These are phyloP conservation scores for Penicillium coprophilum DNA, from an alignment of 495 filamentous ascomycete species.

Conservation along the genomic window DNA sequence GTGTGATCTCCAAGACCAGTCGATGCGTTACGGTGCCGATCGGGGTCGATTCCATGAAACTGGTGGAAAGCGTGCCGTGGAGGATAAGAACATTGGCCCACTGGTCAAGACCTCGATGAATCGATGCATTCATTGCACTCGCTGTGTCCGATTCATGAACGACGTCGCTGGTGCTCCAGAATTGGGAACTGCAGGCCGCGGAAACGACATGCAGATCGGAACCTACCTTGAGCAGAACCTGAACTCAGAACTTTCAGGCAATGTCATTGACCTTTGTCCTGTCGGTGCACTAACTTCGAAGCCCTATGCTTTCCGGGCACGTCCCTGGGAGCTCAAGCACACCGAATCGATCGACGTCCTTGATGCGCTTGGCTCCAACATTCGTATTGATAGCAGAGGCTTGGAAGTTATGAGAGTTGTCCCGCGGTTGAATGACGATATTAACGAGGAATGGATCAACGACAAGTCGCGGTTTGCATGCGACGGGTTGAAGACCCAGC, in stretches of 20 bases:
- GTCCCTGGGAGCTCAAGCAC: slow-evolving; percentile 94
- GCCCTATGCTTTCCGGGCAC: slow-evolving; percentile 93
- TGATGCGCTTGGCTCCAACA: slow-evolving; percentile 89
- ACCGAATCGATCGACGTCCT: slow-evolving; percentile 92
- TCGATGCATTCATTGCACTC: slow-evolving; percentile 97
- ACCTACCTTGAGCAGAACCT: slow-evolving; percentile 93
- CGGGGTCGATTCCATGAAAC: slow-evolving; percentile 95
- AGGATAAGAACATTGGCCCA: slow-evolving; percentile 99
- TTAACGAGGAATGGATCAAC: slow-evolving; percentile 99
- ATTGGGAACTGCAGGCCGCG: slow-evolving; percentile 88
- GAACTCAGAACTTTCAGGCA: slow-evolving; percentile 90
- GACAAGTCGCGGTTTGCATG: slow-evolving; percentile 97
- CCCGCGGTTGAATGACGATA: slow-evolving; percentile 90
- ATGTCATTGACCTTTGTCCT: slow-evolving; percentile 97
- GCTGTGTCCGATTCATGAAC: slow-evolving; percentile 96
- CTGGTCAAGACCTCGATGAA: slow-evolving; percentile 99
- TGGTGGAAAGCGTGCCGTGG: slow-evolving; percentile 90
- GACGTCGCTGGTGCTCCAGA: slow-evolving; percentile 95
- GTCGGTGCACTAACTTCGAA: slow-evolving; percentile 96
- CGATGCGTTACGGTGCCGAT: slow-evolving; percentile 96
- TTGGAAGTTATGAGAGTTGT: slow-evolving; percentile 93
- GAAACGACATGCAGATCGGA: slow-evolving; percentile 96
- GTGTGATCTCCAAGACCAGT: slow-evolving; percentile 98
- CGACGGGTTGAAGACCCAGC: slow-evolving; percentile 93
- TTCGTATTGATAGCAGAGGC: slow-evolving; percentile 89